Evolutionary conservation across 805 yeast species (phyloP).

Genomic region (Candida broadrunensis): DNA sequence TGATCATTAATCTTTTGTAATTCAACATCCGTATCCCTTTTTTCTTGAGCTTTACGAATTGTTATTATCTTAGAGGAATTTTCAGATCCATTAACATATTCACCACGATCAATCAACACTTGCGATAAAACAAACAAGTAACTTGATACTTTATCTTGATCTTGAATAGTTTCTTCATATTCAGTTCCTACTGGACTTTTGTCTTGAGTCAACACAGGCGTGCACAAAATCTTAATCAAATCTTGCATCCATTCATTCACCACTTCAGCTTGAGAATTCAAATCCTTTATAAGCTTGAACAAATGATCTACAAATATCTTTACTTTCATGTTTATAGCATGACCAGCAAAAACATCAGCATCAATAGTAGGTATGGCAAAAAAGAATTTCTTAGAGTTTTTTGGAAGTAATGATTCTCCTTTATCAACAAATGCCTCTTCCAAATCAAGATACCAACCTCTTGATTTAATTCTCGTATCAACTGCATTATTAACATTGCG

Average conservation of each 20-base stretch:
- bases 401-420: conserved; percentile 29
- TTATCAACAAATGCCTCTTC: conserved; percentile 19
- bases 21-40: conserved; percentile 18
- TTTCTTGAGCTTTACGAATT: conserved; percentile 16
- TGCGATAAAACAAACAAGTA: conserved; percentile 49
- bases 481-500: conserved; percentile 24
- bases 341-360: conserved; percentile 9
- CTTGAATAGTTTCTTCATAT: conserved; percentile 68
- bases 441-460: conserved; percentile 13
- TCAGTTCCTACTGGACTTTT: conserved; percentile 67
- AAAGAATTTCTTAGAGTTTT: conserved; percentile 31
- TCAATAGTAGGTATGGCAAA: conserved; percentile 25
- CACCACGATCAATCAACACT: conserved; percentile 36
- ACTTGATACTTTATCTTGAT: conserved; percentile 68
- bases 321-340: conserved; percentile 17
- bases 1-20: conserved; percentile 22
- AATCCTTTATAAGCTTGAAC: conserved; percentile 18
- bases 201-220: conserved; percentile 49
- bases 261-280: conserved; percentile 50
- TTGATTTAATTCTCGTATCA: conserved; percentile 16
- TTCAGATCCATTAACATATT: conserved; percentile 35
- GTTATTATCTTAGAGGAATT: conserved; percentile 14
- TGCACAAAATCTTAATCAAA: conserved; percentile 40
- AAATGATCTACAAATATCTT: conserved; percentile 18
- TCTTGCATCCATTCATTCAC: conserved; percentile 52